Evolutionary conservation across 1,284 basidiomycete species (phyloP).

Genomic region (Trichosporon faecale): DNA sequence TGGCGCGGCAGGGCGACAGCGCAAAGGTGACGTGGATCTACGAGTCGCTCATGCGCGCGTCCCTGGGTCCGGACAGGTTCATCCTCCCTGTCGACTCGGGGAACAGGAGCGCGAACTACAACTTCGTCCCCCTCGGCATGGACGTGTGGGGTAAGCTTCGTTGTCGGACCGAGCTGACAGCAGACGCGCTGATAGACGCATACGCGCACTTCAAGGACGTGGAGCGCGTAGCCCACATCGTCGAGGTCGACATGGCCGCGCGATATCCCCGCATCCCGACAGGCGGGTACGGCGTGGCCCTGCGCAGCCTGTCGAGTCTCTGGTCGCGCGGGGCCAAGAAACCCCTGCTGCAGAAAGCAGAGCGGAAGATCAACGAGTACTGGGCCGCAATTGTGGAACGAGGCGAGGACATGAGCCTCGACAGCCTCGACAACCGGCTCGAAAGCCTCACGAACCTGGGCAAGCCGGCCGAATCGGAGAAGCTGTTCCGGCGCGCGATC

Average conservation of each 20-base stretch:
- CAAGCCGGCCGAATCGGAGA: background rate
- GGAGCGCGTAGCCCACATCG: conserved; percentile 6
- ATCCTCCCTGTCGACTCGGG: conserved; percentile 13
- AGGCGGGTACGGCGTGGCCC: background rate
- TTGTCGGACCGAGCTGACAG: background rate
- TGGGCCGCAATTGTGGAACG: background rate
- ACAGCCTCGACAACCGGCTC: background rate
- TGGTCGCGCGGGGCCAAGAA: background rate
- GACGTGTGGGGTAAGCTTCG: conserved; percentile 28
- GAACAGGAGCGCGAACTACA: conserved; percentile 7
- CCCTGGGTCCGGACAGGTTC: conserved; percentile 25
- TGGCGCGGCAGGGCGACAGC: background rate
- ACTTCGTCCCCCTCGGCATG: conserved; percentile 24
- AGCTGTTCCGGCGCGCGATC: background rate
- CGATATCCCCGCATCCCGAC: conserved; percentile 10
- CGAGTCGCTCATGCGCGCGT: conserved; percentile 26
- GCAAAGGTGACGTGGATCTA: conserved; percentile 15
- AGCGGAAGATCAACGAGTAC: background rate
- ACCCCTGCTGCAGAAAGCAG: background rate
- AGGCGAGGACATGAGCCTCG: background rate
- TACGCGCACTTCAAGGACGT: background rate
- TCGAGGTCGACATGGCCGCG: conserved; percentile 21
- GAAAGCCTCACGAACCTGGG: background rate
- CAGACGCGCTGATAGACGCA: conserved; percentile 6
- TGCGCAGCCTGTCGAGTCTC: background rate